Evolutionary conservation across 2,329 filamentous ascomycete species (phyloP), one percentile per base, ranked within the genome.

Genomic region (Fusarium staphyleae): DNA sequence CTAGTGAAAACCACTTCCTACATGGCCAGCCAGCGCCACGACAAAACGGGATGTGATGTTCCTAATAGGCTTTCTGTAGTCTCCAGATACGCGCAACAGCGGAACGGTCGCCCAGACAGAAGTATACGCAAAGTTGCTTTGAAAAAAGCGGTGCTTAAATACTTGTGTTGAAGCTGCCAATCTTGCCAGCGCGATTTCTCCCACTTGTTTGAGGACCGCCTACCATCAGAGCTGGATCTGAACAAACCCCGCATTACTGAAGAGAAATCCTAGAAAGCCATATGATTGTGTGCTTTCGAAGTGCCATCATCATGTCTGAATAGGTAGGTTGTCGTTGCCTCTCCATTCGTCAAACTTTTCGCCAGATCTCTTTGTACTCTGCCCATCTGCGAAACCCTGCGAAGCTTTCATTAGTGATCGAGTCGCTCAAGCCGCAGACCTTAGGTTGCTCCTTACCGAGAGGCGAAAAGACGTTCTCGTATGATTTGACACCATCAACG

Each of bases 381-480:
- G 83, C 81, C 83, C 83, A 86, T 69, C 81, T 81, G 52, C 75
- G 75, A 60, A 85, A 86, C 11, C 83, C 83, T 86, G 37, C 7
- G 6, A 22, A 33, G 24, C 16, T 40, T 49, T 56, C 50, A 52
- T 47, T 50, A 66, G 57, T 43, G 16, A 30, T 12, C 14, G 14
- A 32, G 28, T 14, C 4, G 12, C 9, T n/a, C 18, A 33, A 14
- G 36, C 8, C 11, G 15, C n/a, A 16, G 24, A 15, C 28, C n/a
- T n/a, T n/a, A n/a, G n/a, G 2, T 35, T 40, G 18, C 13, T 44
- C 40, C 78, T 73, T 71, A 85, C 83, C 83, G 57, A 84, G 74
- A 13, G 77, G 75, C 49, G 77, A 75, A 51, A 85, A 78, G 13
- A 76, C 76, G 37, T 80, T 78, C 15, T 80, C 73, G 15, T 78